Percentiles rank a stretch among this genome's conserved stretches.
Evolutionary conservation across 805 yeast genomes (phyloP).

Genomic region (Nakazawaea pomicola): DNA sequence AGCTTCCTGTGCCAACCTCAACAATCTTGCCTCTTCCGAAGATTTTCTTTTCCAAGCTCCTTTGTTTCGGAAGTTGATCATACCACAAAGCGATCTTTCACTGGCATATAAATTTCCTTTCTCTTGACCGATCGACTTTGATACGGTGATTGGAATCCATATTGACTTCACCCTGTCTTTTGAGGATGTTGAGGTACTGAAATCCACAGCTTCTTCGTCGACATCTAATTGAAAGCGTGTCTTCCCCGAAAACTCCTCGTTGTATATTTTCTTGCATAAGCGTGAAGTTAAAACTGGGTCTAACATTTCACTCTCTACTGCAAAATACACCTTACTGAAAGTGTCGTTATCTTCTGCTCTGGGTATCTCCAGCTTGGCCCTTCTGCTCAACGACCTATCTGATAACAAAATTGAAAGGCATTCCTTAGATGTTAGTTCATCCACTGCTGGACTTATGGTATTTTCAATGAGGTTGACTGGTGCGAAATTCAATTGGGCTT

Average conservation of each 20-base stretch:
- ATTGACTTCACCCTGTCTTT: not conserved
- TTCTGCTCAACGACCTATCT: not conserved
- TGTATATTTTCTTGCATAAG: not conserved
- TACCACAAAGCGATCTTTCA: conserved; percentile 5
- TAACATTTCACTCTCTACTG: not conserved
- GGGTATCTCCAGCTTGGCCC: conserved; percentile 19
- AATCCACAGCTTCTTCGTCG: too few species aligned
- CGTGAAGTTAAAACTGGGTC: not conserved
- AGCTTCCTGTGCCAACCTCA: not conserved
- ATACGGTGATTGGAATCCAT: conserved; percentile 5
- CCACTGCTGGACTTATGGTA: not conserved
- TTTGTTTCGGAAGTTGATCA: conserved; percentile 4
- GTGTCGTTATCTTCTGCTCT: conserved; percentile 23
- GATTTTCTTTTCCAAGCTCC: conserved; percentile 16
- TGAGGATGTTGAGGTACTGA: too few species aligned
- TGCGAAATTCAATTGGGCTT: too few species aligned
- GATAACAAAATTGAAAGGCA: not conserved
- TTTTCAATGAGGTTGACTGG: too few species aligned
- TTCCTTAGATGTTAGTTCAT: not conserved
- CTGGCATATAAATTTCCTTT: conserved; percentile 1
- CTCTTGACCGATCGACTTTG: conserved; percentile 4
- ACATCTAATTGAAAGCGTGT: too few species aligned
- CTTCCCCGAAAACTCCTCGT: not conserved
- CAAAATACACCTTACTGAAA: conserved; percentile 5
- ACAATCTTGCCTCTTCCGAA: conserved; percentile 22